Conservation (phyloP, 1,284 basidiomycete genomes). For the Ganoderma sinense region DNA sequence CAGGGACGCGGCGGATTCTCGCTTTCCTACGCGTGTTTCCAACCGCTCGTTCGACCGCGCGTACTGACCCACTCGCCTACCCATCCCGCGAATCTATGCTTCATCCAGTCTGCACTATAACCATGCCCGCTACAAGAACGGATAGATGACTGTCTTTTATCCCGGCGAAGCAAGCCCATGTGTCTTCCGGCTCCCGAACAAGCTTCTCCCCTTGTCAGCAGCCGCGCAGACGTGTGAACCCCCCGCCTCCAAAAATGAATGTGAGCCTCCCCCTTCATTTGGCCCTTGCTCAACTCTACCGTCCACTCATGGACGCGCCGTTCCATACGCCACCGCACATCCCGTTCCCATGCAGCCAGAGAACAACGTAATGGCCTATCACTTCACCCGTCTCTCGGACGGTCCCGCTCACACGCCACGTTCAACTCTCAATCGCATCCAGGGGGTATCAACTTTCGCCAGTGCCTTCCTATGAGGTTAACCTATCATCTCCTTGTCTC, state of each 20-base stretch:
- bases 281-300: conserved; percentile 17
- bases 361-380: conserved; percentile 21
- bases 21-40: neutral
- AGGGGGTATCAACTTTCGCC: conserved; percentile 2
- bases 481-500: neutral
- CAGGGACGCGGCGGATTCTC: neutral
- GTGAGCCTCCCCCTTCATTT: conserved; percentile 20
- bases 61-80: conserved; percentile 1
- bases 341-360: conserved; percentile 16
- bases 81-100: neutral
- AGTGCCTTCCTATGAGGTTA: neutral
- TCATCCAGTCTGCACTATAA: neutral
- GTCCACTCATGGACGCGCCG: conserved; percentile 9
- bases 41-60: conserved; percentile 14
- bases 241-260: conserved; percentile 18
- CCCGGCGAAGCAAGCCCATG: neutral
- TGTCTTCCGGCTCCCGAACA: neutral
- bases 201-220: conserved; percentile 26
- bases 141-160: neutral
- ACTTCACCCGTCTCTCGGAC: conserved; percentile 7
- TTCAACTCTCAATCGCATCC: conserved; percentile 7
- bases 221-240: conserved; percentile 25
- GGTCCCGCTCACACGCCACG: conserved; percentile 22
- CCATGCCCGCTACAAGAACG: conserved; percentile 2
- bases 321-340: conserved; percentile 6